These are phyloP conservation scores for Wickerhamiella bombiphila DNA, from an alignment of 805 yeast genomes.

Conservation along the genomic window DNA sequence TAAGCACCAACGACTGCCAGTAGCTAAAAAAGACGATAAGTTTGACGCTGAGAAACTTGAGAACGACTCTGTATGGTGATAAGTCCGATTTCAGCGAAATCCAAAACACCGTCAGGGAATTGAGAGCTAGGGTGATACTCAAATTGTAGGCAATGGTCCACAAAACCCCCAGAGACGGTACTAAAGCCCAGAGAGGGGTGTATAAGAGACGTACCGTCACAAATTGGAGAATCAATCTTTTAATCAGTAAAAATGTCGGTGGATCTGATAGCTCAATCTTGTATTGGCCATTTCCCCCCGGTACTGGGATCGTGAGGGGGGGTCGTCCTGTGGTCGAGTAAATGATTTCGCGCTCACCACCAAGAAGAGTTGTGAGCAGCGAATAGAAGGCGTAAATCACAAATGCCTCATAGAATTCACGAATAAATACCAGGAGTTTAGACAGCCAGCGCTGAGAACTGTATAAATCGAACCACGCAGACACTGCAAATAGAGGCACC, in stretches of 20 bases:
- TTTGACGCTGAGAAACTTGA: constrained; percentile 85
- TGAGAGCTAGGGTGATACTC: constrained; percentile 69
- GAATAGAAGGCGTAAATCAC: constrained; percentile 88
- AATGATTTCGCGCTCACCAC: constrained; percentile 83
- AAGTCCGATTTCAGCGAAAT: constrained; percentile 69
- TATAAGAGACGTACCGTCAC: constrained; percentile 87
- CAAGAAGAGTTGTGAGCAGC: constrained; percentile 64
- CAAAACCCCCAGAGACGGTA: constrained; percentile 34
- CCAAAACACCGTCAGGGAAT: constrained; percentile 85
- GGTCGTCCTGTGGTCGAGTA: constrained; percentile 53
- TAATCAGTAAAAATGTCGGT: constrained; percentile 53
- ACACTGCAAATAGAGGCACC: constrained; percentile 64
- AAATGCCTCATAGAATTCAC: constrained; percentile 91
- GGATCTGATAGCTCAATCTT: constrained; percentile 74
- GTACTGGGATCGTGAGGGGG: constrained; percentile 54
- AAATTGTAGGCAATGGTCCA: constrained; percentile 57
- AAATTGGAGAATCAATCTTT: constrained; percentile 79
- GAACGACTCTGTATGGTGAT: constrained; percentile 71
- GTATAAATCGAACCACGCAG: constrained; percentile 47
- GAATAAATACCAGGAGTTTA: constrained; percentile 26
- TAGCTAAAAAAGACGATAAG: constrained; percentile 92
- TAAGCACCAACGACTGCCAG: constrained; percentile 75
- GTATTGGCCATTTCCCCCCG: constrained; percentile 27
- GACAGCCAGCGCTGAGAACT: constrained; percentile 17
- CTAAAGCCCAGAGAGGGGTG: constrained; percentile 28